Evolutionary conservation across 2,329 filamentous ascomycete genomes (phyloP).

Genomic region (Rhynchosporium secalis): DNA sequence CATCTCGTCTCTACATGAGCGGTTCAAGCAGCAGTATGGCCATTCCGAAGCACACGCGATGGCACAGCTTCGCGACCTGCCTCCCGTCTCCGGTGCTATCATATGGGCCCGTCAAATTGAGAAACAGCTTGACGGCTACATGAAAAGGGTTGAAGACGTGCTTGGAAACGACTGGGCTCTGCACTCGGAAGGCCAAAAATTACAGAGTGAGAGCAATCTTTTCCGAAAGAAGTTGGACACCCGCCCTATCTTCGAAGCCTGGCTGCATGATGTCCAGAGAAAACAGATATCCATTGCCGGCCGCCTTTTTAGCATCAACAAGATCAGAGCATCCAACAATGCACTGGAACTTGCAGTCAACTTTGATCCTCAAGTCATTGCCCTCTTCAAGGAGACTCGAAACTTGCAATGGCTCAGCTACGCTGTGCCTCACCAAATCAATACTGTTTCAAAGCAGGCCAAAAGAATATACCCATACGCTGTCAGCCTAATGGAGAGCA

Average conservation of each 20-base stretch:
- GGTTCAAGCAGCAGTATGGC: conserved; percentile 98
- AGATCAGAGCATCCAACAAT: conserved; percentile 88
- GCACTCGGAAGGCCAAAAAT: conserved; percentile 91
- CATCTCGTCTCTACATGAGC: conserved; percentile 88
- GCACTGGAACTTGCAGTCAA: conserved; percentile 87
- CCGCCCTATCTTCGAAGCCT: conserved; percentile 89
- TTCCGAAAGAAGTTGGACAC: conserved; percentile 98
- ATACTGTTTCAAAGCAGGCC: conserved; percentile 96
- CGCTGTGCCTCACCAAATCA: conserved; percentile 89
- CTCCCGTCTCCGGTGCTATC: conserved; percentile 93
- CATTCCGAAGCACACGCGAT: conserved; percentile 97
- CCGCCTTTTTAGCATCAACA: conserved; percentile 84
- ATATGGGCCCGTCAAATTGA: conserved; percentile 98
- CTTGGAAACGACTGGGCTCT: conserved; percentile 92
- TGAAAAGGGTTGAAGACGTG: conserved; percentile 99
- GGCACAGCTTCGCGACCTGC: conserved; percentile 93
- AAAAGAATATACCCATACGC: conserved; percentile 98
- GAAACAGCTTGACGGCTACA: conserved; percentile 90
- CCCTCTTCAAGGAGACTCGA: conserved; percentile 96
- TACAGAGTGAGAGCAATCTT: conserved; percentile 85
- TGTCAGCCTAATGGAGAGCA: conserved; percentile 97
- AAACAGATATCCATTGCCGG: conserved; percentile 91
- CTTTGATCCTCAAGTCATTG: conserved; percentile 96
- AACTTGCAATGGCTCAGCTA: conserved; percentile 96
- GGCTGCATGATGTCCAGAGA: conserved; percentile 85